Conservation (phyloP, 768 basidiomycete species). For the Paxillus ammoniavirescens region DNA sequence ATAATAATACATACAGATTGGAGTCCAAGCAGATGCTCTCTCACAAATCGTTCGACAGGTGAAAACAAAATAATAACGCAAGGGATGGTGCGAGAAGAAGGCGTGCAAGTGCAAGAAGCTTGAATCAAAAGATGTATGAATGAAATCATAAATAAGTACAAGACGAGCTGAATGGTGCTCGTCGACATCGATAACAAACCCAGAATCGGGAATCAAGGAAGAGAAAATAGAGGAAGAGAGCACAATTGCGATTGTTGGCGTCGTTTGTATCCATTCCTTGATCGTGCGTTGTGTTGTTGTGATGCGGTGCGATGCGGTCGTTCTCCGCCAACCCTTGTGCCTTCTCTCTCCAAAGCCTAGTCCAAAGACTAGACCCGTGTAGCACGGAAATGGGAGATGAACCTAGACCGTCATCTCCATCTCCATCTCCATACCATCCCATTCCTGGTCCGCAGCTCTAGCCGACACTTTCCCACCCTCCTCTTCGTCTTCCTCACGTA, state of each 20-base stretch:
- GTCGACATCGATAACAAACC: neutral
- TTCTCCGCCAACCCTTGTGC: neutral
- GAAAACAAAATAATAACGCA: neutral
- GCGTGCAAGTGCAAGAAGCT: neutral
- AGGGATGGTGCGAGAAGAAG: neutral
- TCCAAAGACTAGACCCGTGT: neutral
- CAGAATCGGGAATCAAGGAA: neutral
- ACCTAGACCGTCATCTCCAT: conserved; percentile 32
- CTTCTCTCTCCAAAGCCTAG: neutral
- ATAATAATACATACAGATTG: conserved; percentile 8
- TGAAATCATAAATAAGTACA: neutral
- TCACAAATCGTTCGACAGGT: neutral
- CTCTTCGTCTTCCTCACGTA: conserved; percentile 49
- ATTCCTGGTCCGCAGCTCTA: conserved; percentile 22
- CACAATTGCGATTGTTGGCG: neutral
- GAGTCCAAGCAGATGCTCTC: neutral
- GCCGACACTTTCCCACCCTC: conserved; percentile 25
- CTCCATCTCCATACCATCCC: conserved; percentile 57
- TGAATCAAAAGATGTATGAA: neutral
- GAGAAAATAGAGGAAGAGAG: neutral
- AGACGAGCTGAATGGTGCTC: neutral
- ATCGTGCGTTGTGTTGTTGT: too few relatives aligned
- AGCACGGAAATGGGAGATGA: neutral
- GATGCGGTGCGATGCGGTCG: neutral
- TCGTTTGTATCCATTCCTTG: neutral